A percentile compares a stretch with the other conserved stretches of the same genome.
Conservation (phyloP, 2,329 filamentous ascomycete species). For the Neonectria faginata region DNA sequence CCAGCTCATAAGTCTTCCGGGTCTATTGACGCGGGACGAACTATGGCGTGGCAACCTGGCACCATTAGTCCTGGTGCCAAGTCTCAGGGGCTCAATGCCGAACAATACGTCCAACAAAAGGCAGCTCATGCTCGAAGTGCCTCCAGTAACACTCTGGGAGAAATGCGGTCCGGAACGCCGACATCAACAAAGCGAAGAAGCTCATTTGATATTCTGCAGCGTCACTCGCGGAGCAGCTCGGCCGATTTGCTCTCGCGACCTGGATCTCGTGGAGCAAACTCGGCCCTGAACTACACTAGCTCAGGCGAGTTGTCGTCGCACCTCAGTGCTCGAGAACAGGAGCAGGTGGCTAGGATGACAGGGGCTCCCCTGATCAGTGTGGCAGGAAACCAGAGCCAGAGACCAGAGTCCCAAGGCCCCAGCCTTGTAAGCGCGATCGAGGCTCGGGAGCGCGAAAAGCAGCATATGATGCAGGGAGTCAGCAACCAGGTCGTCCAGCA, state of each 20-base stretch:
- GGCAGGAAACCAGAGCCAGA: conserved; percentile 64
- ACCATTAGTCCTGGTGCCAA: conserved; percentile 62
- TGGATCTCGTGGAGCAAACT: conserved; percentile 68
- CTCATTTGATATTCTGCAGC: conserved; percentile 55
- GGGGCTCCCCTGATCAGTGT: conserved; percentile 81
- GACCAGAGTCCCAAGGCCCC: conserved; percentile 62
- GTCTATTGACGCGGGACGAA: conserved; percentile 69
- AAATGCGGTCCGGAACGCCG: conserved; percentile 40
- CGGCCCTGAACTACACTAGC: conserved; percentile 61
- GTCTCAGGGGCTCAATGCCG: conserved; percentile 73
- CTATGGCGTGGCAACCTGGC: conserved; percentile 83
- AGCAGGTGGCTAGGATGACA: conserved; percentile 86
- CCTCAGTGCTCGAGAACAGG: conserved; percentile 88
- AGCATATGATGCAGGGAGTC: conserved; percentile 46
- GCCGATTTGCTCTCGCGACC: conserved; percentile 63
- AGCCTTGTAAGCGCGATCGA: conserved; percentile 85
- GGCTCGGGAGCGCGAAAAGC: conserved; percentile 81
- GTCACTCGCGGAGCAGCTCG: conserved; percentile 58
- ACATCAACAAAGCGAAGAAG: conserved; percentile 54
- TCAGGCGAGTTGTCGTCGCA: conserved; percentile 59
- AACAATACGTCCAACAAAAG: conserved; percentile 87
- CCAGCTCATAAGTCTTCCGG: conserved; percentile 50
- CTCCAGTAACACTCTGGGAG: conserved; percentile 60
- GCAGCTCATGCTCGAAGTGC: conserved; percentile 71
- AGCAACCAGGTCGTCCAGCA: conserved; percentile 39